Conservation (phyloP, 1,139 yeast genomes). For the Debaryomyces coudertii region DNA sequence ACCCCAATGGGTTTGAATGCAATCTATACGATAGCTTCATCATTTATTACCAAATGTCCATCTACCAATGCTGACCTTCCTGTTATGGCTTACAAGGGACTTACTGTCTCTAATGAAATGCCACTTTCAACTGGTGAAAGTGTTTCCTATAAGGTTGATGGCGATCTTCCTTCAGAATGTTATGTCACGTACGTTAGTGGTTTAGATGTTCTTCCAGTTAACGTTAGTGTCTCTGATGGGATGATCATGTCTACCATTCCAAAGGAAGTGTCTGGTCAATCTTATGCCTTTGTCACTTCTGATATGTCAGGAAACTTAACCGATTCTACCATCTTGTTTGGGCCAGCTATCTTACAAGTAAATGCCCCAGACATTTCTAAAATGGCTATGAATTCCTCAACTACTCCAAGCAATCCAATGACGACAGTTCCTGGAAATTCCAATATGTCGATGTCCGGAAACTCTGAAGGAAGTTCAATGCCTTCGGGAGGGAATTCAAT, state of each 20-base stretch:
- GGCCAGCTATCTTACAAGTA: neutral
- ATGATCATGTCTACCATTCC: neutral
- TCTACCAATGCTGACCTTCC: slow-evolving; percentile 1
- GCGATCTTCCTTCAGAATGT: neutral
- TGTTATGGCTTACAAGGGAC: slow-evolving; percentile 3
- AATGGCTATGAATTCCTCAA: neutral
- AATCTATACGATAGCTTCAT: neutral
- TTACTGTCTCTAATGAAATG: neutral
- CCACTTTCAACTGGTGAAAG: neutral
- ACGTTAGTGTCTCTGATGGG: neutral
- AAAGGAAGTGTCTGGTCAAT: neutral
- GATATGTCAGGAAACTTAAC: neutral
- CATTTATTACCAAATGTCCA: slow-evolving; percentile 1
- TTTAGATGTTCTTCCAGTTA: slow-evolving; percentile 1
- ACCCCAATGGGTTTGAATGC: slow-evolving; percentile 5
- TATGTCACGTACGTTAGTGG: slow-evolving; percentile 3
- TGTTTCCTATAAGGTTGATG: neutral
- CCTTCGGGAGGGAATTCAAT: neutral
- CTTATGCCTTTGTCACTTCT: slow-evolving; percentile 1
- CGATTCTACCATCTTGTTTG: slow-evolving; percentile 2
- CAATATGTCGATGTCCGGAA: neutral
- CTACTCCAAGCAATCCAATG: neutral
- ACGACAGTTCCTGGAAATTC: neutral
- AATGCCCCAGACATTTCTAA: neutral
- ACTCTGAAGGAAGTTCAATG: neutral